Evolutionary conservation across 2,329 filamentous ascomycete genomes (phyloP).

Genomic region (Tricladium varicosporioides): DNA sequence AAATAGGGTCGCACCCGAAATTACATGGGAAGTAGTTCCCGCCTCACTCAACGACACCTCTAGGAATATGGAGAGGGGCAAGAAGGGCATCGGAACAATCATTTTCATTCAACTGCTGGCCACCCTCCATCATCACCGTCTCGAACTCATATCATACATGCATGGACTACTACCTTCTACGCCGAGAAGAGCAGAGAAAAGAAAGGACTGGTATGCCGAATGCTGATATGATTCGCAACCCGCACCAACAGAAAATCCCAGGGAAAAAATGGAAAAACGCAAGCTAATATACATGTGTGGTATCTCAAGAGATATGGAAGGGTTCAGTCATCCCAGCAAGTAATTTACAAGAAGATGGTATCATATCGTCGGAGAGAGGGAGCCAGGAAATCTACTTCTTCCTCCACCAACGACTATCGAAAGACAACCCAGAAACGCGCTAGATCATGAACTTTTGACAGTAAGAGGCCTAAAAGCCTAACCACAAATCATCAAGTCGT

Average conservation of each 20-base stretch:
- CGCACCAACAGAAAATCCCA: slow-evolving; percentile 8
- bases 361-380: slow-evolving; percentile 1
- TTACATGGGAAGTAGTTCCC: neutral
- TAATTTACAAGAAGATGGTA: slow-evolving; percentile 24
- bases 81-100: neutral
- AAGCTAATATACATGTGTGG: slow-evolving; percentile 26
- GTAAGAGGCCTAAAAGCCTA: no score
- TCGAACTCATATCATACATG: slow-evolving; percentile 13
- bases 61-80: neutral
- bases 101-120: slow-evolving; percentile 6
- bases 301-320: slow-evolving; percentile 24
- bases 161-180: neutral
- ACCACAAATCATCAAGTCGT: no score
- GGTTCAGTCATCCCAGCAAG: slow-evolving; percentile 12
- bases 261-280: slow-evolving; percentile 5
- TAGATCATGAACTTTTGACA: neutral
- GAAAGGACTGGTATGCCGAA: slow-evolving; percentile 6
- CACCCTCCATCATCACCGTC: neutral
- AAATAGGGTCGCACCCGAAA: neutral
- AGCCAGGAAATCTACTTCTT: neutral
- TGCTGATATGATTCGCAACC: slow-evolving; percentile 12
- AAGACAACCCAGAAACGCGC: neutral
- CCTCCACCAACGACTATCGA: neutral
- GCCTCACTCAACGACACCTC: neutral
- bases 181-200: slow-evolving; percentile 1